A percentile compares a stretch with the other conserved stretches of the same genome.
phyloP scores from a whole-genome alignment of 2,329 filamentous ascomycete species.

The Trichoderma afroharzianum region DNA sequence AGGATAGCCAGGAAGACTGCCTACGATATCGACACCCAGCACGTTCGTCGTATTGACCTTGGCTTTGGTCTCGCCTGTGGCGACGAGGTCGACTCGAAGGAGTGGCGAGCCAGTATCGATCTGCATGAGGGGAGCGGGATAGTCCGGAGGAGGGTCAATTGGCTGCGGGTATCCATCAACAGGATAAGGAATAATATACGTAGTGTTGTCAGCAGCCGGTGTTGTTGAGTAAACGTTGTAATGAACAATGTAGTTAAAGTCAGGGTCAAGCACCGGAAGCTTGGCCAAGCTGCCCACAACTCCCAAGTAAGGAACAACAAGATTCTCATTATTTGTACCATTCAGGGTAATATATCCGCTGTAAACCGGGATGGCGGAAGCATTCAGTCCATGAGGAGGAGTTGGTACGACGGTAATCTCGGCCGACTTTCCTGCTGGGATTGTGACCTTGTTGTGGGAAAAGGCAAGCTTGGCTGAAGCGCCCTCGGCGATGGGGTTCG shows the following conservation, averaged over 20 bases:
- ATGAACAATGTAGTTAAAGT: neutral
- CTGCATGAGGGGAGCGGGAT: neutral
- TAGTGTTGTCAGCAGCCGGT: neutral
- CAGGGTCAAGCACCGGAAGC: neutral
- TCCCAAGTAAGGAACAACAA: conserved; percentile 42
- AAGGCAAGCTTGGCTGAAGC: conserved; percentile 43
- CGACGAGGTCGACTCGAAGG: neutral
- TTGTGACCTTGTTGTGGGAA: conserved; percentile 40
- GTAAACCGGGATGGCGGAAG: conserved; percentile 38
- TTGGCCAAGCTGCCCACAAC: conserved; percentile 27
- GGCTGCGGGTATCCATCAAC: neutral
- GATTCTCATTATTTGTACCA: conserved; percentile 35
- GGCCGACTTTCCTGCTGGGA: conserved; percentile 41
- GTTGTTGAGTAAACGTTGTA: neutral
- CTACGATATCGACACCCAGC: neutral
- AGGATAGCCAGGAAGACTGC: neutral
- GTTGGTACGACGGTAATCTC: conserved; percentile 44
- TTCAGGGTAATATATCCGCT: conserved; percentile 41
- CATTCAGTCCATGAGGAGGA: conserved; percentile 33
- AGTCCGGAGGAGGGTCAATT: neutral
- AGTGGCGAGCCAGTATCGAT: neutral
- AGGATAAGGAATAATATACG: neutral
- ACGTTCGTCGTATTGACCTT: conserved; percentile 9
- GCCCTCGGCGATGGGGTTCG: conserved; percentile 39
- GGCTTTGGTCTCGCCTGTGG: neutral